phyloP scores from a whole-genome alignment of 78 protist species.

The Tieghemostelium lacteum region DNA sequence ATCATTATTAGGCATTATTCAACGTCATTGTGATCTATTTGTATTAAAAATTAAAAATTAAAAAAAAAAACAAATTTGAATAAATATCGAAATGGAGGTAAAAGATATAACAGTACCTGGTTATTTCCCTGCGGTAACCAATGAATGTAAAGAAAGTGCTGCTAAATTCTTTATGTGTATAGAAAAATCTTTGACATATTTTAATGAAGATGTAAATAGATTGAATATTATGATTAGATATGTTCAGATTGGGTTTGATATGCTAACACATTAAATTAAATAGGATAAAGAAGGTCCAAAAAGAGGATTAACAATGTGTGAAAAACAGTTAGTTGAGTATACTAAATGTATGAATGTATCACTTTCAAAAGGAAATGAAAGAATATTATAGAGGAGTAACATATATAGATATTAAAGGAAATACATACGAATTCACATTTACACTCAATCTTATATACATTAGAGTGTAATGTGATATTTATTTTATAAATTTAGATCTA shows the following conservation, averaged over 20 bases:
- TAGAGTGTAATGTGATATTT: too few species aligned
- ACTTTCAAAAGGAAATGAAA: slow-evolving; percentile 1
- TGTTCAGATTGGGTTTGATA: not conserved
- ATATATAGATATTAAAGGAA: too few species aligned
- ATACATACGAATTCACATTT: too few species aligned
- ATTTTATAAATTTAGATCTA: too few species aligned
- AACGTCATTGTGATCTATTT: too few species aligned
- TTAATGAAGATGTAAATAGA: slow-evolving; percentile 23
- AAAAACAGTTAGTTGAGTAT: slow-evolving; percentile 11
- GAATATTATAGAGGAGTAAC: too few species aligned
- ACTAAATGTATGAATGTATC: slow-evolving; percentile 18
- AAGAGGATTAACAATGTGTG: slow-evolving; percentile 47
- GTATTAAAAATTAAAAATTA: too few species aligned
- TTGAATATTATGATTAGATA: not conserved
- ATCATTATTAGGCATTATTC: too few species aligned
- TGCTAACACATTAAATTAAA: not conserved
- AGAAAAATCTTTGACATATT: slow-evolving; percentile 9
- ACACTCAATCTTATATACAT: too few species aligned
- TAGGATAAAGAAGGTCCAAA: slow-evolving; percentile 37
- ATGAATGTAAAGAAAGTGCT: slow-evolving; percentile 48
- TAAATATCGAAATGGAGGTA: too few species aligned
- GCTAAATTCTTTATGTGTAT: slow-evolving; percentile 62
- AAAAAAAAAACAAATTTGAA: too few species aligned
- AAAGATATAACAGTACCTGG: too few species aligned
- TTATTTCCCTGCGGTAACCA: slow-evolving; percentile 51